Conservation (phyloP, 495 filamentous ascomycete genomes). For the Aspergillus saccharolyticus region DNA sequence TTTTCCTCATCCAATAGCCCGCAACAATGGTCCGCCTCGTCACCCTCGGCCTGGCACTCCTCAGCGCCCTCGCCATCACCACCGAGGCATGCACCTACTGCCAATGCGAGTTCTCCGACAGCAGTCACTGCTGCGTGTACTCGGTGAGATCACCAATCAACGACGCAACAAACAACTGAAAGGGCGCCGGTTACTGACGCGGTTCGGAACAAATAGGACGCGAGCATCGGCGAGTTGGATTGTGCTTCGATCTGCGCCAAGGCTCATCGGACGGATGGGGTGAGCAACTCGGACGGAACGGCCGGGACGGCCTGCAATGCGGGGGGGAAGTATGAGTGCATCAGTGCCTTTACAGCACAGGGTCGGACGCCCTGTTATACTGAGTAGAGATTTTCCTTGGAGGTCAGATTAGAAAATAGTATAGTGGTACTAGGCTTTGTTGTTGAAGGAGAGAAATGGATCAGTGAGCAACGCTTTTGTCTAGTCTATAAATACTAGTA, state of each 20-base stretch:
- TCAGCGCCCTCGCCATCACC: background rate
- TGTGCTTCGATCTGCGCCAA: background rate
- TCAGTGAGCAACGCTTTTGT: too few relatives aligned
- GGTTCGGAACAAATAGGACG: background rate
- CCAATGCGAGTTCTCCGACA: constrained; percentile 6
- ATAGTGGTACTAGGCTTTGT: too few relatives aligned
- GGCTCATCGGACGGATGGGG: constrained; percentile 3
- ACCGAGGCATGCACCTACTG: constrained; percentile 9
- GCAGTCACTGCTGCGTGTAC: constrained; percentile 7
- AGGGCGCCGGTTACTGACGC: background rate
- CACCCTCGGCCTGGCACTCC: constrained; percentile 1
- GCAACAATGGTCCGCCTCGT: constrained; percentile 6
- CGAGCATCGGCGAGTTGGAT: constrained; percentile 3
- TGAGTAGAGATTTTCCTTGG: background rate
- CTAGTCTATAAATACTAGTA: too few relatives aligned
- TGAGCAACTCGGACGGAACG: background rate
- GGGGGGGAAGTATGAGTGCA: constrained; percentile 6
- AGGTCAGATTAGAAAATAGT: too few relatives aligned
- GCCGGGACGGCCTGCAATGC: constrained; percentile 6
- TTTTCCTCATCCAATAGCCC: background rate
- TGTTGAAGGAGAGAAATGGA: too few relatives aligned
- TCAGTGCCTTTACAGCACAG: constrained; percentile 7
- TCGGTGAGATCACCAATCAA: background rate
- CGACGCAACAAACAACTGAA: too few relatives aligned
- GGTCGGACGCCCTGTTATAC: constrained; percentile 8